These are phyloP conservation scores for Flagelloscypha sp. DNA, from an alignment of 768 basidiomycete genomes.

Conservation along the genomic window DNA sequence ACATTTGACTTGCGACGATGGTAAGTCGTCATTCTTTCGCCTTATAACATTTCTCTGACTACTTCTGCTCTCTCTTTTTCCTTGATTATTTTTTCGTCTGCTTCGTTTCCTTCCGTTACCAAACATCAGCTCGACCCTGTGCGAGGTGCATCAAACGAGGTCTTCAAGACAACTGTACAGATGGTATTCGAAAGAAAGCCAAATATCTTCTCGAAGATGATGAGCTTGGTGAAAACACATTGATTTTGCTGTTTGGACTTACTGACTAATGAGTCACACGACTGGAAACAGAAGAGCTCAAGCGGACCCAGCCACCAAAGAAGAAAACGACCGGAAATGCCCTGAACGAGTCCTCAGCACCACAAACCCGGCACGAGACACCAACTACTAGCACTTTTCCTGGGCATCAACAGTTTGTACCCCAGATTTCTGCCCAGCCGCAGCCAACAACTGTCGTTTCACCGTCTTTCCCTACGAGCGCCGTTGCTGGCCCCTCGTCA, in stretches of 20 bases:
- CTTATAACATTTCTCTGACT: neutral
- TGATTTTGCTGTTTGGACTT: slow-evolving; percentile 4
- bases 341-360: slow-evolving; percentile 14
- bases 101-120: slow-evolving; percentile 14
- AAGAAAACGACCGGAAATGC: slow-evolving; percentile 31
- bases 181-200: slow-evolving; percentile 95
- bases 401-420: too few relatives aligned
- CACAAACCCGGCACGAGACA: too few relatives aligned
- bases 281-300: slow-evolving; percentile 38
- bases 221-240: slow-evolving; percentile 63
- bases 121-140: slow-evolving; percentile 77
- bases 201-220: slow-evolving; percentile 94
- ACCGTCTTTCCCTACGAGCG: too few relatives aligned
- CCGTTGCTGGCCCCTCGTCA: slow-evolving; percentile 41
- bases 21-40: slow-evolving; percentile 46
- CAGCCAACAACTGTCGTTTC: too few relatives aligned
- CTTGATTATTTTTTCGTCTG: slow-evolving; percentile 12
- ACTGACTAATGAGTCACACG: slow-evolving; percentile 27
- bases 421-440: too few relatives aligned
- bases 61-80: slow-evolving; percentile 11
- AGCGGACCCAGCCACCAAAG: slow-evolving; percentile 34
- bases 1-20: slow-evolving; percentile 96
- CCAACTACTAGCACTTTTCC: too few relatives aligned
- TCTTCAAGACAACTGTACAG: slow-evolving; percentile 79
- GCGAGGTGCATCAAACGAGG: slow-evolving; percentile 93